Percentiles rank a stretch among this genome's conserved stretches.
These are phyloP conservation scores for Gossypium rotundifolium DNA, from an alignment of 345 rosid species.

Conservation along the genomic window DNA sequence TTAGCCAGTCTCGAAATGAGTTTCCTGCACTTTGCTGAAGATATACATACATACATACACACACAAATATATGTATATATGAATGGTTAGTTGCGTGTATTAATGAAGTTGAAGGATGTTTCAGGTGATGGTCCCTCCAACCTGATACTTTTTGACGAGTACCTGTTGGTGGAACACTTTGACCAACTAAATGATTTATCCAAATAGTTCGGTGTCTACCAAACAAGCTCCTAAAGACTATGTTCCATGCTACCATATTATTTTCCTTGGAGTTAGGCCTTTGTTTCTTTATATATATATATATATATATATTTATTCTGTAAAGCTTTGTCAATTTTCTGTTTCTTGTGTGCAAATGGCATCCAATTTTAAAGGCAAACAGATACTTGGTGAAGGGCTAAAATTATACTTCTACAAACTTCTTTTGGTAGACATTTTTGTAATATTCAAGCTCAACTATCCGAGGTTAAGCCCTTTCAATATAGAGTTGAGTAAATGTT, in stretches of 20 bases:
- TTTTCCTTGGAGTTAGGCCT: not conserved
- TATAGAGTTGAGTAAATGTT: too few relatives aligned
- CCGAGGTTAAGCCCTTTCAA: too few relatives aligned
- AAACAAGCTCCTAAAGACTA: not conserved
- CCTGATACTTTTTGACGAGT: not conserved
- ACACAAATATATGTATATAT: not conserved
- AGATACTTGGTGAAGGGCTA: not conserved
- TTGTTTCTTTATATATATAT: not conserved
- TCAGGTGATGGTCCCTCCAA: constrained; percentile 1
- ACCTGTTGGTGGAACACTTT: not conserved
- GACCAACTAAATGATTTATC: not conserved
- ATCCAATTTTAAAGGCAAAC: not conserved
- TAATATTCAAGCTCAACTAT: too few relatives aligned
- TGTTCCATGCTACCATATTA: constrained; percentile 1
- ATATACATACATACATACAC: not conserved
- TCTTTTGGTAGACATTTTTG: not conserved
- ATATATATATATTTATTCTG: too few relatives aligned
- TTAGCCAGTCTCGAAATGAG: not conserved
- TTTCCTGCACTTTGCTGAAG: not conserved
- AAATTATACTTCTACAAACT: not conserved
- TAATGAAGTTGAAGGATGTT: not conserved
- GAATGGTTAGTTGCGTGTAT: not conserved
- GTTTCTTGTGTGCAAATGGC: not conserved
- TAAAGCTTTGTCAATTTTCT: not conserved
- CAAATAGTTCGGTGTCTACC: not conserved